A percentile compares a stretch with the other conserved stretches of the same genome.
These are phyloP conservation scores for Pichia californica DNA, from an alignment of 805 yeast genomes.

Conservation along the genomic window DNA sequence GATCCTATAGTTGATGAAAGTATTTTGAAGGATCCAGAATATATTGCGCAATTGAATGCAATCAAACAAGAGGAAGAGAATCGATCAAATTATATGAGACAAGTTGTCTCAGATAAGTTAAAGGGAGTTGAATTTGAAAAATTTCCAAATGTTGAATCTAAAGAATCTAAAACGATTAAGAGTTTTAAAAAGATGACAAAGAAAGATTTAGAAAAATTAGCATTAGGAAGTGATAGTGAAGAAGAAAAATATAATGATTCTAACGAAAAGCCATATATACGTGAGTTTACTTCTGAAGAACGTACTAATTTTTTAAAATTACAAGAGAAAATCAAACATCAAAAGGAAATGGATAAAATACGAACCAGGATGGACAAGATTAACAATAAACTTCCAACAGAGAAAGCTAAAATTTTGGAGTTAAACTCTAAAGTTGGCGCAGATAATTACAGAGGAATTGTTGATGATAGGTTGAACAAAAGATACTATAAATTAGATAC, in stretches of 20 bases:
- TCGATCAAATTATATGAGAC: constrained; percentile 1
- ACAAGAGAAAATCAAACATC: constrained; percentile 14
- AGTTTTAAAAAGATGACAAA: constrained; percentile 7
- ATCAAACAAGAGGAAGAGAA: constrained; percentile 4
- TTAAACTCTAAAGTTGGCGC: constrained; percentile 11
- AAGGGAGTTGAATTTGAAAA: constrained; percentile 1
- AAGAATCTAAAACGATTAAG: neutral
- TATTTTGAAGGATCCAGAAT: constrained; percentile 19
- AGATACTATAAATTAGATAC: neutral
- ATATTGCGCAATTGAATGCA: constrained; percentile 9
- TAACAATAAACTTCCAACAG: neutral
- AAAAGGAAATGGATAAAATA: constrained; percentile 12
- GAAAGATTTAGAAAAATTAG: constrained; percentile 10
- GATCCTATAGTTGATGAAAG: constrained; percentile 15
- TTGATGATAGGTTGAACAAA: constrained; percentile 8
- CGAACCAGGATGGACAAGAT: constrained; percentile 1
- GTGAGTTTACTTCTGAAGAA: constrained; percentile 16
- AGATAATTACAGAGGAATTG: constrained; percentile 11
- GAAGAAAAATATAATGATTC: constrained; percentile 1
- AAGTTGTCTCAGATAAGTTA: constrained; percentile 10
- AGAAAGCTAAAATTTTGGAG: constrained; percentile 10
- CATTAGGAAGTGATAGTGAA: neutral
- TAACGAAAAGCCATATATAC: constrained; percentile 3
- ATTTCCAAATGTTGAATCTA: too few relatives aligned
- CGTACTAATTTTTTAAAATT: constrained; percentile 9